Conservation (phyloP, 805 yeast species). For the Hanseniaspora vineae region DNA sequence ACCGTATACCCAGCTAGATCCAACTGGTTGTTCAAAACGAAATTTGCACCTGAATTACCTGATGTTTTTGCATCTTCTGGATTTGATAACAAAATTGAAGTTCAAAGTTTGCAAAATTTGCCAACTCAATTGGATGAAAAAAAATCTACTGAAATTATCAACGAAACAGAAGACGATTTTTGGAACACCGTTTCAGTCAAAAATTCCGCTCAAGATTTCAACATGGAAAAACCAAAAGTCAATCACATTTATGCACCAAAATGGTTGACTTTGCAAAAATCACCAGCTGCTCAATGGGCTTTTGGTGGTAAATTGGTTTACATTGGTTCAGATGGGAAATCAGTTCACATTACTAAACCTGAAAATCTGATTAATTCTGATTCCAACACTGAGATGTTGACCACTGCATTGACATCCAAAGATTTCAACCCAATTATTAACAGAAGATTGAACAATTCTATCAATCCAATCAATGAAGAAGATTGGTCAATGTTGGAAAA, state of each 20-base stretch:
- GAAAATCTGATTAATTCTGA: slow-evolving; percentile 32
- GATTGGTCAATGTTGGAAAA: slow-evolving; percentile 58
- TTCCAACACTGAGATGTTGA: slow-evolving; percentile 23
- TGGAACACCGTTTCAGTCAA: slow-evolving; percentile 46
- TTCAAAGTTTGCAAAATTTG: slow-evolving; percentile 77
- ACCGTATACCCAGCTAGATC: slow-evolving; percentile 87
- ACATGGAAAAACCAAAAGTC: slow-evolving; percentile 60
- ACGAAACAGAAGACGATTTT: slow-evolving; percentile 58
- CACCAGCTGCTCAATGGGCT: slow-evolving; percentile 63
- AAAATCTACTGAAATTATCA: slow-evolving; percentile 17
- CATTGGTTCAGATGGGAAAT: slow-evolving; percentile 31
- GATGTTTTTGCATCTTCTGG: slow-evolving; percentile 83
- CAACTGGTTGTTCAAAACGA: slow-evolving; percentile 86
- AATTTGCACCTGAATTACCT: slow-evolving; percentile 80
- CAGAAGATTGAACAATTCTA: slow-evolving; percentile 32
- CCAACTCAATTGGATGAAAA: slow-evolving; percentile 16
- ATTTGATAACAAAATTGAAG: slow-evolving; percentile 66
- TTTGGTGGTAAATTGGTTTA: slow-evolving; percentile 83
- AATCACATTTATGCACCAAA: slow-evolving; percentile 66
- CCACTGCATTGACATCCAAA: slow-evolving; percentile 42
- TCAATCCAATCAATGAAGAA: slow-evolving; percentile 30
- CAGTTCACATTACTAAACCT: slow-evolving; percentile 26
- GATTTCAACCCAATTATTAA: slow-evolving; percentile 45
- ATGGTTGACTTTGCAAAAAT: slow-evolving; percentile 47
- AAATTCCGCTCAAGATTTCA: slow-evolving; percentile 69